A percentile compares a stretch with the other conserved stretches of the same genome.
Conservation (phyloP, 148 eudicot genomes). For the Spergularia bocconei region DNA sequence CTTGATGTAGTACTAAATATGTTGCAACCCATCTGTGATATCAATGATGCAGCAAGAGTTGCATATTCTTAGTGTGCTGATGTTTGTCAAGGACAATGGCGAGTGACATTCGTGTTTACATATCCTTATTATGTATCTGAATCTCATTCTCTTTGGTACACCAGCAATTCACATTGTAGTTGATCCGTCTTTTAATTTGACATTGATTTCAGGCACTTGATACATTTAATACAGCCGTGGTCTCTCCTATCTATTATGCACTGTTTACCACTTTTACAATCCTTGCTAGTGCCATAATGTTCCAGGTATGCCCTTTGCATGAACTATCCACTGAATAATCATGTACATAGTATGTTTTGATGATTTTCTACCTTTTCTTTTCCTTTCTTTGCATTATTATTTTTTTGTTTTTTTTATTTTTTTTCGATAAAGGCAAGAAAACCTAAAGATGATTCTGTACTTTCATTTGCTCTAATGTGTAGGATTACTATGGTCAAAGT, state of each 20-base stretch:
- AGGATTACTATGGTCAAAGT: constrained; percentile 56
- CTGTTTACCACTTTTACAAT: constrained; percentile 47
- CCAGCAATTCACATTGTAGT: neutral
- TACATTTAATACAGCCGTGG: constrained; percentile 47
- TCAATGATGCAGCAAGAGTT: no score
- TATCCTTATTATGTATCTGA: neutral
- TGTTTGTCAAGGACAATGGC: constrained; percentile 8
- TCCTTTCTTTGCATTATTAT: no score
- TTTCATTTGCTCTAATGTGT: constrained; percentile 9
- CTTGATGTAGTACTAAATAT: no score
- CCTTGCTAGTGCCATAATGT: constrained; percentile 55
- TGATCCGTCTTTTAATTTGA: neutral
- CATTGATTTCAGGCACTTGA: constrained; percentile 39
- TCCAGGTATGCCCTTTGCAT: constrained; percentile 33
- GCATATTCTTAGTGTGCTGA: neutral
- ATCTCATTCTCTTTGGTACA: neutral
- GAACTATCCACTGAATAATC: neutral
- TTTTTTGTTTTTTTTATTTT: no score
- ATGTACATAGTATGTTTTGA: neutral
- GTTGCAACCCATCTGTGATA: no score
- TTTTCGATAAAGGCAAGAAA: no score
- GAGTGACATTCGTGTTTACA: neutral
- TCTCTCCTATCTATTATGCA: constrained; percentile 50
- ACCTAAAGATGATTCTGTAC: neutral
- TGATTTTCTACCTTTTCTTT: neutral